Conservation (phyloP, 306 rosid genomes). For the Fragaria vesca region DNA sequence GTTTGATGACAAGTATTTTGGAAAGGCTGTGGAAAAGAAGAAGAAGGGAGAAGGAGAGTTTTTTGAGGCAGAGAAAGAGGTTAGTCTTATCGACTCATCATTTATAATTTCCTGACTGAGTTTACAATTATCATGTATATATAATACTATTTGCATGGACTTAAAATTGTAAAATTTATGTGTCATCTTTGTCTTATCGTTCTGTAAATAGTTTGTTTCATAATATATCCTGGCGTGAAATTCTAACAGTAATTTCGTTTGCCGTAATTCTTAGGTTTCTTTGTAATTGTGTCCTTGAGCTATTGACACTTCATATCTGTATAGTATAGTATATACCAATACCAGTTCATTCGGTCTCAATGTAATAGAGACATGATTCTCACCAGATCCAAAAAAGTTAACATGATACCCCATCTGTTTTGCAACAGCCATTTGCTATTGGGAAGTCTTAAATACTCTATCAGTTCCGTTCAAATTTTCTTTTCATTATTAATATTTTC, state of each 20-base stretch:
- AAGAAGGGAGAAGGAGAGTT: slow-evolving; percentile 40
- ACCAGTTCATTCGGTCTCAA: background rate
- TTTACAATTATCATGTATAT: background rate
- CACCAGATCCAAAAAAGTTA: background rate
- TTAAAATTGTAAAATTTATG: background rate
- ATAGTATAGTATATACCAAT: background rate
- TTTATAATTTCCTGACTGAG: background rate
- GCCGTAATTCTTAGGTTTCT: background rate
- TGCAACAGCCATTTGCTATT: background rate
- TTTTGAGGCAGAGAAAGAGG: slow-evolving; percentile 43
- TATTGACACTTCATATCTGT: background rate
- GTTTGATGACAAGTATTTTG: slow-evolving; percentile 36
- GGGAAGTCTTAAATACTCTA: background rate
- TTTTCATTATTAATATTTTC: background rate
- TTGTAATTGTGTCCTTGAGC: background rate
- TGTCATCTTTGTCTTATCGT: background rate
- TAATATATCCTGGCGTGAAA: background rate
- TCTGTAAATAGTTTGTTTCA: background rate
- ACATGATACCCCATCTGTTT: background rate
- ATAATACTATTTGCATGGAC: background rate
- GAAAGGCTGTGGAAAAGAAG: slow-evolving; percentile 30
- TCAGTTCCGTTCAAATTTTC: background rate
- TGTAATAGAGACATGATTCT: background rate
- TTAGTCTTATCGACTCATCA: background rate
- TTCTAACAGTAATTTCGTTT: background rate